Base-by-base conservation (phyloP, 306 rosid genomes). In the Carpinus viminea region DNA sequence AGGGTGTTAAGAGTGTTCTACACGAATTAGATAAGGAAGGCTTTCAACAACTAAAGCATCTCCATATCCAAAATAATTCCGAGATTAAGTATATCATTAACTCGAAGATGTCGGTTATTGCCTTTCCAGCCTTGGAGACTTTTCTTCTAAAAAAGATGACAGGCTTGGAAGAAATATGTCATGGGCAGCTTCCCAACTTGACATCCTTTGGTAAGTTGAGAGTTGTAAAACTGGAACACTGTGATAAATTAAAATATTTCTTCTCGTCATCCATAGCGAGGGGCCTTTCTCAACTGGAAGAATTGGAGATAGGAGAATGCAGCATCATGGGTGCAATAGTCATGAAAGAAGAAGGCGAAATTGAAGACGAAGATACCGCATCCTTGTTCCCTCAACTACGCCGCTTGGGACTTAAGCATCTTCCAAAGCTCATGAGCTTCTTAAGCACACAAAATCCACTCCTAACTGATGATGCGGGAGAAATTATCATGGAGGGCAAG, bases 261-360 rank as follows among this genome's bases (percentile, higher is more conserved):
- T 38, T 84, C 61, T 54, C 66, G 0, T 3, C n/a, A 16, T 74
- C 74, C 0, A 16, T 77, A 18, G 43, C 77, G 0, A 52, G 24
- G 46, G 68, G 15, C 7, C 72, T 75, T 47, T 2, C 68, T 20
- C 50, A 50, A 7, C 68, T 84, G 17, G 8, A 38, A 3, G 68
- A 59, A 21, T 10, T 84, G 12, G 34, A 68, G 36, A 81, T 84
- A 48, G 26, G 5, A 8, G 1, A 52, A 4, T 80, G 80, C 70
- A 13, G 8, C 17, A 62, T 15, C 13, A 28, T 83, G 70, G 47
- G 72, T 51, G 57, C 16, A 4, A 74, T 80, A 21, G 17, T 84
- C n/a, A 6, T 26, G 0, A 13, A 0, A 9, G 59, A 20, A 2
- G 51, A 20, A 2, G 51, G 20, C 2, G 24, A n/a, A 28, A 61